These are phyloP conservation scores for Trichoderma atroviride DNA, from an alignment of 2,329 filamentous ascomycete species.

Conservation along the genomic window DNA sequence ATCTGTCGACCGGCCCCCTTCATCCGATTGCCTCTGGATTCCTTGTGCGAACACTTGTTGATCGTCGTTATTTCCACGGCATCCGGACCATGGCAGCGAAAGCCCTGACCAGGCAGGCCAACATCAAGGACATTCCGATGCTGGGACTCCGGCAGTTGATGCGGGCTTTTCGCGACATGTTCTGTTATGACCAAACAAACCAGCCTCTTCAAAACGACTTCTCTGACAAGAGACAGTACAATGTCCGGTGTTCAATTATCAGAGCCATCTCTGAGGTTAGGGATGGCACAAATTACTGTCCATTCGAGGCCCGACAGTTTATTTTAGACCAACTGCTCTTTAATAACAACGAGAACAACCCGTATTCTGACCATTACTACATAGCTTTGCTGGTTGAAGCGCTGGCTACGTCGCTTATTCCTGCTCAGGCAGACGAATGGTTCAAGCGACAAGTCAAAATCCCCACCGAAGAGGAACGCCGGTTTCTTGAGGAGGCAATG, in stretches of 20 bases:
- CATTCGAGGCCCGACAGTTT: conserved; percentile 77
- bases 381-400: conserved; percentile 75
- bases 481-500: conserved; percentile 56
- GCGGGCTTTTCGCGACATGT: conserved; percentile 84
- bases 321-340: conserved; percentile 86
- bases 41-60: conserved; percentile 84
- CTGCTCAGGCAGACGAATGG: conserved; percentile 50
- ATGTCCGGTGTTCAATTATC: conserved; percentile 81
- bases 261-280: conserved; percentile 78
- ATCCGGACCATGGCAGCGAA: conserved; percentile 85
- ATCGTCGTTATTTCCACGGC: conserved; percentile 89
- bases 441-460: conserved; percentile 50
- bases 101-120: conserved; percentile 75
- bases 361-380: conserved; percentile 87
- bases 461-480: conserved; percentile 49
- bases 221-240: conserved; percentile 79
- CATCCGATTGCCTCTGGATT: conserved; percentile 87
- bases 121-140: conserved; percentile 65
- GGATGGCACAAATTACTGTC: conserved; percentile 73
- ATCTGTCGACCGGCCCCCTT: conserved; percentile 66
- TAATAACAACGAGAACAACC: conserved; percentile 92
- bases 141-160: conserved; percentile 83
- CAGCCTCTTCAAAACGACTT: conserved; percentile 93
- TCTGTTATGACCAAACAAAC: conserved; percentile 75
- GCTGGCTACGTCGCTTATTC: conserved; percentile 61